phyloP scores from a whole-genome alignment of 2,329 filamentous ascomycete species.

The Botrytis squamosa region DNA sequence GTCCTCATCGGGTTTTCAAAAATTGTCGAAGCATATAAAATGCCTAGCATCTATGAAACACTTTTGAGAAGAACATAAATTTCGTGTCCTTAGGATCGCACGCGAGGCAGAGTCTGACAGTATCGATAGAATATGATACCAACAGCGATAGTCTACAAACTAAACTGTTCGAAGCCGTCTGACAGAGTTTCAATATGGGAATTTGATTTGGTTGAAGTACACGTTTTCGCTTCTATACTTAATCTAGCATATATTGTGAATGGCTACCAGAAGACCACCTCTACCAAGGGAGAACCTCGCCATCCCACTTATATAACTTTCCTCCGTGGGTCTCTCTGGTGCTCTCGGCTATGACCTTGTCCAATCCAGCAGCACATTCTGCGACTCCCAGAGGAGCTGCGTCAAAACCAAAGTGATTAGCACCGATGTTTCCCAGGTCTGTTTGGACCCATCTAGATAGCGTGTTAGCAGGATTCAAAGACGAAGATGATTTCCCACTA shows the following conservation, averaged over 20 bases:
- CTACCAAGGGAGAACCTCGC: neutral
- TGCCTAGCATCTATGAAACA: neutral
- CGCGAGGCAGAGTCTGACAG: neutral
- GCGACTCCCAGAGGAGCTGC: conserved; percentile 22
- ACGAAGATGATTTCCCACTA: neutral
- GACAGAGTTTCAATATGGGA: neutral
- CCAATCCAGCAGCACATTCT: neutral
- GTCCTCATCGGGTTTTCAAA: fast-evolving
- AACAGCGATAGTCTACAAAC: neutral
- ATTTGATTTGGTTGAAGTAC: neutral
- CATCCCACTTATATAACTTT: neutral
- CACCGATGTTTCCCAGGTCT: conserved; percentile 29
- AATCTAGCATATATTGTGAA: neutral
- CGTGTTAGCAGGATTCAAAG: neutral
- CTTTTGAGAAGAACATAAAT: neutral
- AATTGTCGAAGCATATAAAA: fast-evolving
- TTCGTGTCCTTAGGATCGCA: neutral
- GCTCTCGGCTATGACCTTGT: neutral
- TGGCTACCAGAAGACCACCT: neutral
- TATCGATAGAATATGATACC: neutral
- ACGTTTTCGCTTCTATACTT: neutral
- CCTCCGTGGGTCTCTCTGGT: neutral
- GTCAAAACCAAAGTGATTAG: conserved; percentile 23
- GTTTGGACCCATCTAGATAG: conserved; percentile 36
- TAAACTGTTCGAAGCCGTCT: neutral